Percentiles rank a stretch among this genome's conserved stretches.
Conservation (phyloP, 2,329 filamentous ascomycete species). For the Penicillium concentricum region DNA sequence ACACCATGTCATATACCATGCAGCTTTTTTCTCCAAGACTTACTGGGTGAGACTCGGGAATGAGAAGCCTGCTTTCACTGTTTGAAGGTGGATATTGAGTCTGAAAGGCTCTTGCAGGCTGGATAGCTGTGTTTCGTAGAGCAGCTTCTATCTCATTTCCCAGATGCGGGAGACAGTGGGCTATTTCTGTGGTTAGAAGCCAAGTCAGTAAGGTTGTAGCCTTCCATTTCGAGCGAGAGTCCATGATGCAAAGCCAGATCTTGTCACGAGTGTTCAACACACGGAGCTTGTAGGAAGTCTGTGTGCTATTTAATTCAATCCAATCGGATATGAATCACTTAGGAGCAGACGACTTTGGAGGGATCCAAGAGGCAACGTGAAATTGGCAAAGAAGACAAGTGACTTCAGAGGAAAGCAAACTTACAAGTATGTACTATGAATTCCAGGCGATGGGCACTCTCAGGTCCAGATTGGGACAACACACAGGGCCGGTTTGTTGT, state of each 20-base stretch:
- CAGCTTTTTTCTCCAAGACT: slow-evolving; percentile 9
- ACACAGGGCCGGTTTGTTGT: slow-evolving; percentile 16
- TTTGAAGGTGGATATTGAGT: slow-evolving; percentile 40
- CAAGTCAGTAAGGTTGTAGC: slow-evolving; percentile 36
- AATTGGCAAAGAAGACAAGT: background rate
- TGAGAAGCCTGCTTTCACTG: slow-evolving; percentile 26
- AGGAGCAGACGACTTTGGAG: slow-evolving; percentile 2
- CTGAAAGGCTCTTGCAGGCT: slow-evolving; percentile 22
- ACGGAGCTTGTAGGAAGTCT: background rate
- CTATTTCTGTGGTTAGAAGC: slow-evolving; percentile 32
- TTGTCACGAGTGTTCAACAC: background rate
- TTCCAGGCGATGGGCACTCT: slow-evolving; percentile 8
- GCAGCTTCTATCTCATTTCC: slow-evolving; percentile 11
- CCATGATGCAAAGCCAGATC: slow-evolving; percentile 17
- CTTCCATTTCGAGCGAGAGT: slow-evolving; percentile 21
- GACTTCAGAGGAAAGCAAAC: slow-evolving; percentile 1
- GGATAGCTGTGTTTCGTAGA: slow-evolving; percentile 14
- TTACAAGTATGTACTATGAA: slow-evolving; percentile 19
- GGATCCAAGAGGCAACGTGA: background rate
- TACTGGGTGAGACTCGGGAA: slow-evolving; percentile 33
- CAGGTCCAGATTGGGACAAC: slow-evolving; percentile 5
- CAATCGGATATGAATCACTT: slow-evolving; percentile 5
- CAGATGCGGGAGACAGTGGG: slow-evolving; percentile 25
- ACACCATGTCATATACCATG: background rate
- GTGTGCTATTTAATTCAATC: slow-evolving; percentile 8